Conservation (phyloP, 192 early-diverging fungal genomes). For the Chytriomyces sp. region DNA sequence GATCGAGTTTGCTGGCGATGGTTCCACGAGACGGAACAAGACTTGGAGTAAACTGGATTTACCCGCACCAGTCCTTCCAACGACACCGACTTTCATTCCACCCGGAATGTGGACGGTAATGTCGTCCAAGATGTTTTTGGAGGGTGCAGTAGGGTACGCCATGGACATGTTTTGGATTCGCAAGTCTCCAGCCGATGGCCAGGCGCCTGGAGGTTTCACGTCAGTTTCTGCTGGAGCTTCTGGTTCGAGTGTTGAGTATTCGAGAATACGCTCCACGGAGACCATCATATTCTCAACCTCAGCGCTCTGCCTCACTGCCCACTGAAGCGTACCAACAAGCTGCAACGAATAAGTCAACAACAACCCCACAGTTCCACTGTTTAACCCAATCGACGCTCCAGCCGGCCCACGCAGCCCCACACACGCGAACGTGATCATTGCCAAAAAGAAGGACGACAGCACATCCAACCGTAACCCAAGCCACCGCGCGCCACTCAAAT, state of each 20-base stretch:
- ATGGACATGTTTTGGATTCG: constrained; percentile 59
- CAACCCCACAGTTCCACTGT: constrained; percentile 57
- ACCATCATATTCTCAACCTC: constrained; percentile 63
- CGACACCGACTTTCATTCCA: constrained; percentile 75
- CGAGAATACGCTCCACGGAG: constrained; percentile 72
- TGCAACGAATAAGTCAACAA: constrained; percentile 60
- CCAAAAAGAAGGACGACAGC: constrained; percentile 54
- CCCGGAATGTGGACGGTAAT: constrained; percentile 65
- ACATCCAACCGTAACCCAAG: constrained; percentile 64
- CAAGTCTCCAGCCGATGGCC: constrained; percentile 63
- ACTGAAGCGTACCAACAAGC: constrained; percentile 58
- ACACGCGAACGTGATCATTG: constrained; percentile 49
- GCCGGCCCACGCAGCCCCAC: constrained; percentile 46
- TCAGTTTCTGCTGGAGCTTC: constrained; percentile 35
- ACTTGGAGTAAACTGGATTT: constrained; percentile 63
- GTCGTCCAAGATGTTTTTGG: constrained; percentile 50
- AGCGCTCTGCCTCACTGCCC: constrained; percentile 50
- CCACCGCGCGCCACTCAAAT: constrained; percentile 47
- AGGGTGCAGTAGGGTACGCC: constrained; percentile 46
- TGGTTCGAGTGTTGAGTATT: constrained; percentile 55
- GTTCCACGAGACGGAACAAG: constrained; percentile 75
- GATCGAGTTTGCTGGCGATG: constrained; percentile 55
- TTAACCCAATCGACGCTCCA: constrained; percentile 41
- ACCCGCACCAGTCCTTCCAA: constrained; percentile 74
- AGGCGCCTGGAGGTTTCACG: constrained; percentile 44